phyloP scores from a whole-genome alignment of 2,329 filamentous ascomycete species.

The Pseudocercospora fuligena region DNA sequence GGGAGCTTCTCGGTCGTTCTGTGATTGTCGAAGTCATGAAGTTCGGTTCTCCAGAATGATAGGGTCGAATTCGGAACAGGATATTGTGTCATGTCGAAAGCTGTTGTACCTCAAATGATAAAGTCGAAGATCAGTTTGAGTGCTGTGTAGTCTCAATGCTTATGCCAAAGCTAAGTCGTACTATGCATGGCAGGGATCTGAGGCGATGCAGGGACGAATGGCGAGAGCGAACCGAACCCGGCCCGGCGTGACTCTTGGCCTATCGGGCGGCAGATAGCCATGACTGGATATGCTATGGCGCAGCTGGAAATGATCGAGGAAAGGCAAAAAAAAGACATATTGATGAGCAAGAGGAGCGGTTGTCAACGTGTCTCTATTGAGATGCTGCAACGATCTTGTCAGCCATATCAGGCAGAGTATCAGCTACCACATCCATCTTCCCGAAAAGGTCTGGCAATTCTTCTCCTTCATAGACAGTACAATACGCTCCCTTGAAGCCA shows the following conservation, averaged over 20 bases:
- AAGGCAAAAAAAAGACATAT: background rate
- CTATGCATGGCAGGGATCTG: background rate
- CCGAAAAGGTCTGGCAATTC: constrained; percentile 54
- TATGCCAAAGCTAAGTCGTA: background rate
- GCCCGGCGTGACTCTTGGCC: background rate
- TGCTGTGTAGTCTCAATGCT: background rate
- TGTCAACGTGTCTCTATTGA: constrained; percentile 1
- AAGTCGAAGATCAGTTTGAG: background rate
- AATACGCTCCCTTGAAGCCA: constrained; percentile 60
- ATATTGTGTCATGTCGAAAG: constrained; percentile 22
- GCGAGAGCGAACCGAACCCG: background rate
- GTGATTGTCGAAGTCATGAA: constrained; percentile 57
- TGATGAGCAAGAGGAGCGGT: background rate
- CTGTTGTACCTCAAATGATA: background rate
- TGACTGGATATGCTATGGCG: background rate
- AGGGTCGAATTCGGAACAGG: constrained; percentile 30
- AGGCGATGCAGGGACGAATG: background rate
- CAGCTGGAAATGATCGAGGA: background rate
- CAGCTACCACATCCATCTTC: constrained; percentile 19
- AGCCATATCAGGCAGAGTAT: constrained; percentile 51
- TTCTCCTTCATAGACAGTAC: constrained; percentile 58
- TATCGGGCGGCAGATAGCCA: background rate
- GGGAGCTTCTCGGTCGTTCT: constrained; percentile 64
- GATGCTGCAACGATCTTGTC: constrained; percentile 40
- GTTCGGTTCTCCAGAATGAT: constrained; percentile 52